These are phyloP conservation scores for Cicer judaicum DNA, from an alignment of 306 rosid species.

Conservation along the genomic window DNA sequence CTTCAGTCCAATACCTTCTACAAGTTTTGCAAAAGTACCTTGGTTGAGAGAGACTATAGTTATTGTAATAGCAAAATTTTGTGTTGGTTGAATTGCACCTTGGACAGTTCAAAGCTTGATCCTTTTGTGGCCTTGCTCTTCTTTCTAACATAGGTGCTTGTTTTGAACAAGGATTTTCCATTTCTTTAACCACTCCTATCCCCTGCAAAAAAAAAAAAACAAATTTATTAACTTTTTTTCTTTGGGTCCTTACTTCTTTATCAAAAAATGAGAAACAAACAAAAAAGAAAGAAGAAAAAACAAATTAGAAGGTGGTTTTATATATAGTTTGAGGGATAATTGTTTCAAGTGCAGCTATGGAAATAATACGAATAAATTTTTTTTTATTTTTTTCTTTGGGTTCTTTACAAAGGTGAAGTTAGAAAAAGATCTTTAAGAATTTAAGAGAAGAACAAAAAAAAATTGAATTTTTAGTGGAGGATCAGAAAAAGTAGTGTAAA, in stretches of 20 bases:
- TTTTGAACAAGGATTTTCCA: conserved; percentile 52
- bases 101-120: conserved; percentile 92
- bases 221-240: conserved; percentile 44
- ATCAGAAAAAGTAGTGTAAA: conserved; percentile 50
- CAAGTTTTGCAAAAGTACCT: conserved; percentile 96
- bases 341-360: too few relatives aligned
- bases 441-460: conserved; percentile 51
- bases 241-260: conserved; percentile 54
- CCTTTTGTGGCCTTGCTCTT: conserved; percentile 77
- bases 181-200: conserved; percentile 56
- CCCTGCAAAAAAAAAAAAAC: conserved; percentile 45
- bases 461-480: conserved; percentile 55
- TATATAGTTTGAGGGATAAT: too few relatives aligned
- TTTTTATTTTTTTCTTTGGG: too few relatives aligned
- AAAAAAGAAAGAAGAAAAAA: conserved; percentile 35
- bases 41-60: conserved; percentile 94
- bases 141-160: conserved; percentile 56
- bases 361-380: too few relatives aligned
- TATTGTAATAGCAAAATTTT: conserved; percentile 95
- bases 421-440: conserved; percentile 48
- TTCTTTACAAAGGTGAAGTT: neutral
- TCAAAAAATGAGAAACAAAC: conserved; percentile 24
- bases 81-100: conserved; percentile 97
- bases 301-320: too few relatives aligned
- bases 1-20: conserved; percentile 98